Percentiles rank a stretch among this genome's conserved stretches.
Conservation (phyloP, 306 rosid genomes). For the Lathyrus aphaca region DNA sequence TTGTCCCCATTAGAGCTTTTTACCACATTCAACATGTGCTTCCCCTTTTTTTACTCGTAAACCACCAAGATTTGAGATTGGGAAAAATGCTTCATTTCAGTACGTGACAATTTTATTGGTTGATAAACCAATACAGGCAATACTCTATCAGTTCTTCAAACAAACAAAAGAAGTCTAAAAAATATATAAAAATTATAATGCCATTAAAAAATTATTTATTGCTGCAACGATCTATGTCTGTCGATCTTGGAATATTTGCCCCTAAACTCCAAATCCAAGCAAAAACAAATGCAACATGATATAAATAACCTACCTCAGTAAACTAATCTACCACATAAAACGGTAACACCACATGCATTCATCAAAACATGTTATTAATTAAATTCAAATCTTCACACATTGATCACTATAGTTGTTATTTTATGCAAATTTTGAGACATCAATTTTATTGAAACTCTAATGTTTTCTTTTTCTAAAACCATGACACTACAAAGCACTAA, state of each 20-base stretch:
- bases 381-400: background rate
- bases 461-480: no score
- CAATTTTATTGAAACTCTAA: no score
- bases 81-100: no score
- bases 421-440: no score
- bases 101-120: background rate
- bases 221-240: conserved; percentile 30
- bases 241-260: conserved; percentile 22
- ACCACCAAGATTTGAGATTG: no score
- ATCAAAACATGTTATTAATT: background rate
- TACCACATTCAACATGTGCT: no score
- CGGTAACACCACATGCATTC: conserved; percentile 38
- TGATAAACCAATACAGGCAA: background rate
- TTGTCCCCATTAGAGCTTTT: no score
- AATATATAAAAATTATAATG: background rate
- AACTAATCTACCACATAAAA: background rate
- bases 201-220: background rate
- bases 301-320: conserved; percentile 4
- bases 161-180: no score
- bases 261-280: conserved; percentile 15
- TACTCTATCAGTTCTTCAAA: background rate
- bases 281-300: conserved; percentile 15
- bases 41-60: no score
- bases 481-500: no score
- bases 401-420: no score